Conservation (phyloP, 2,329 filamentous ascomycete genomes). For the Aspergillus tubingensis region DNA sequence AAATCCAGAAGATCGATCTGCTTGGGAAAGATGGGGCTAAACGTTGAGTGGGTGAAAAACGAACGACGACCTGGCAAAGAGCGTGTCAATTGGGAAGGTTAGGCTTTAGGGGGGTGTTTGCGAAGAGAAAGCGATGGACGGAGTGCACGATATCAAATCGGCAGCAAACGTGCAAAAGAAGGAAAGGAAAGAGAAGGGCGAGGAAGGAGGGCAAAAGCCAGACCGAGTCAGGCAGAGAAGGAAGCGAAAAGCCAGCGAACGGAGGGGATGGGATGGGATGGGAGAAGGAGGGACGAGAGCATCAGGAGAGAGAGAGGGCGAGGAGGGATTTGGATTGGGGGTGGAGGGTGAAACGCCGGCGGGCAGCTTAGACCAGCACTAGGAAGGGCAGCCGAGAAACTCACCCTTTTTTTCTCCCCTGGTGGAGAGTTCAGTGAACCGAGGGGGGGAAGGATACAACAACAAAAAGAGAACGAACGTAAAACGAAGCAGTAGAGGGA, state of each 20-base stretch:
- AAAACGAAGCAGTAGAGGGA: not conserved
- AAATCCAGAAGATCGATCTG: slow-evolving; percentile 5
- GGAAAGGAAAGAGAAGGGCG: not conserved
- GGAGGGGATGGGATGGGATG: not conserved
- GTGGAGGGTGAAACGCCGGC: slow-evolving; percentile 24
- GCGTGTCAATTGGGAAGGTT: slow-evolving; percentile 18
- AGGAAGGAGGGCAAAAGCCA: not conserved
- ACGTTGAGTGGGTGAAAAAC: slow-evolving; percentile 5
- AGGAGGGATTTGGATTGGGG: slow-evolving; percentile 9
- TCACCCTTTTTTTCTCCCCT: slow-evolving; percentile 3
- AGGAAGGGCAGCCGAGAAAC: slow-evolving; percentile 4
- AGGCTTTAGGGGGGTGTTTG: slow-evolving; percentile 11
- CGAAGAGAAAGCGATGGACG: slow-evolving; percentile 14
- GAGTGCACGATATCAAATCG: slow-evolving; percentile 29
- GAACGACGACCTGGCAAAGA: slow-evolving; percentile 20
- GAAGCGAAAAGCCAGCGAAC: slow-evolving; percentile 7
- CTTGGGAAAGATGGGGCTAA: slow-evolving; percentile 11
- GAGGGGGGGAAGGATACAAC: not conserved
- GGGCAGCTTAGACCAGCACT: slow-evolving; percentile 14
- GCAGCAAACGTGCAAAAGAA: slow-evolving; percentile 13
- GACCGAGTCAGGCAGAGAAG: slow-evolving; percentile 3
- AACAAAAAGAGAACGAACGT: not conserved
- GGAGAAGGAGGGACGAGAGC: not conserved
- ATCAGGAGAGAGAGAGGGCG: slow-evolving; percentile 14
- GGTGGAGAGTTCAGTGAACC: no score